These are phyloP conservation scores for Vitellaria paradoxa DNA, from an alignment of 179 eudicot genomes.

Conservation along the genomic window DNA sequence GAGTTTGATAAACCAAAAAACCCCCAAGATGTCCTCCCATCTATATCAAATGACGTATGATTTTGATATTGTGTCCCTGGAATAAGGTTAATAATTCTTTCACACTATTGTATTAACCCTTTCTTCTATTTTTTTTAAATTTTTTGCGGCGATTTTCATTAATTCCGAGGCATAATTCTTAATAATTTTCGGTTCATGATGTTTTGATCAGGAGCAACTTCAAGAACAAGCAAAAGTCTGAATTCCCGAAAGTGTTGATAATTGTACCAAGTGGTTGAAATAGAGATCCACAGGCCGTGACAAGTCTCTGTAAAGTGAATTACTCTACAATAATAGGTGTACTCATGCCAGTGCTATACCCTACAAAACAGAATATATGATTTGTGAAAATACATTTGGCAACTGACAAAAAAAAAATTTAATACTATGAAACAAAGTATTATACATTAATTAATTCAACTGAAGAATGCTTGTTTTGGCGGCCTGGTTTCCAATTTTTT, in stretches of 20 bases:
- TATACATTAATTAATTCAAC: neutral
- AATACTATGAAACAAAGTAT: neutral
- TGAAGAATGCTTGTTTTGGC: too few relatives aligned
- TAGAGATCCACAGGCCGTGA: neutral
- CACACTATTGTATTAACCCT: too few relatives aligned
- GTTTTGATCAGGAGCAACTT: constrained; percentile 68
- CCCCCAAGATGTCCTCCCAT: neutral
- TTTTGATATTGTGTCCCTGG: neutral
- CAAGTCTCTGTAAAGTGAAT: neutral
- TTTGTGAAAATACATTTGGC: neutral
- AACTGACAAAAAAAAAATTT: neutral
- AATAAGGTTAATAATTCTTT: too few relatives aligned
- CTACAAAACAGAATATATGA: neutral
- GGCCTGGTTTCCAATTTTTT: too few relatives aligned
- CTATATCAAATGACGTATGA: neutral
- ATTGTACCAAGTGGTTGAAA: neutral
- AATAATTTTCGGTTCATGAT: neutral
- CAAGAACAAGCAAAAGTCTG: constrained; percentile 54
- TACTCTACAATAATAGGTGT: neutral
- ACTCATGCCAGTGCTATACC: neutral
- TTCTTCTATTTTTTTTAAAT: neutral
- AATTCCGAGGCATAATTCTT: neutral
- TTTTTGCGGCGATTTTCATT: neutral
- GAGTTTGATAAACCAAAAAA: too few relatives aligned
- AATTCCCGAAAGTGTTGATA: neutral